Percentiles rank a stretch among this genome's conserved stretches.
Conservation (phyloP, 2,329 filamentous ascomycete genomes). For the Calonectria montana region DNA sequence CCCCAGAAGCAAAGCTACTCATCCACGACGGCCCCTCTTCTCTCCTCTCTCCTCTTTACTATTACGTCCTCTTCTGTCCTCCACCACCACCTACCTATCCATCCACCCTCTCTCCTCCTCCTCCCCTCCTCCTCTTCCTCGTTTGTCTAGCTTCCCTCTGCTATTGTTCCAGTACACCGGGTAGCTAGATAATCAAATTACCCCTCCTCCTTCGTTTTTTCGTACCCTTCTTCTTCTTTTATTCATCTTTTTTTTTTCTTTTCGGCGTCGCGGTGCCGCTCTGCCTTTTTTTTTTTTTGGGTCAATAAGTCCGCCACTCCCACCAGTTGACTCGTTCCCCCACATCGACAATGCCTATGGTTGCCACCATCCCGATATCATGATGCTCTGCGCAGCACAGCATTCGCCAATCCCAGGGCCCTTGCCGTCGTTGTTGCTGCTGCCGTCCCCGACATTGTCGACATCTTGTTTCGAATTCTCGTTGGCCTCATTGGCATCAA, state of each 20-base stretch:
- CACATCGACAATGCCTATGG: constrained; percentile 46
- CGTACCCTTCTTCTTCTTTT: not conserved
- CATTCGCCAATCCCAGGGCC: constrained; percentile 47
- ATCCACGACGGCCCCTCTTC: constrained; percentile 3
- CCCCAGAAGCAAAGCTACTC: constrained; percentile 39
- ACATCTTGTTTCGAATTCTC: constrained; percentile 21
- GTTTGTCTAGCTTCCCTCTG: constrained; percentile 26
- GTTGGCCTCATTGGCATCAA: constrained; percentile 27
- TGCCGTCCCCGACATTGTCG: constrained; percentile 19
- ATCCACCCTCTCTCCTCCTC: not conserved
- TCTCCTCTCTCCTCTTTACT: not conserved
- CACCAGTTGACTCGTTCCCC: constrained; percentile 18
- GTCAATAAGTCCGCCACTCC: constrained; percentile 20
- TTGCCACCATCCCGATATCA: constrained; percentile 51
- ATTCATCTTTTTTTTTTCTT: not conserved
- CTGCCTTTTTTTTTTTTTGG: not conserved
- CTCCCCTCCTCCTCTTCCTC: not conserved
- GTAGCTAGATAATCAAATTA: constrained; percentile 26
- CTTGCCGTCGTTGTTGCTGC: constrained; percentile 31
- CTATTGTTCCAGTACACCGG: constrained; percentile 18
- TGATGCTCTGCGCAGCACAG: constrained; percentile 55
- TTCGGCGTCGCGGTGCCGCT: constrained; percentile 1
- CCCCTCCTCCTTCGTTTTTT: not conserved
- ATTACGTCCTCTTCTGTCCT: not conserved
- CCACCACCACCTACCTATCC: not conserved